Evolutionary conservation across 2,329 filamentous ascomycete genomes (phyloP).

Genomic region (Sporothrix curviconia): DNA sequence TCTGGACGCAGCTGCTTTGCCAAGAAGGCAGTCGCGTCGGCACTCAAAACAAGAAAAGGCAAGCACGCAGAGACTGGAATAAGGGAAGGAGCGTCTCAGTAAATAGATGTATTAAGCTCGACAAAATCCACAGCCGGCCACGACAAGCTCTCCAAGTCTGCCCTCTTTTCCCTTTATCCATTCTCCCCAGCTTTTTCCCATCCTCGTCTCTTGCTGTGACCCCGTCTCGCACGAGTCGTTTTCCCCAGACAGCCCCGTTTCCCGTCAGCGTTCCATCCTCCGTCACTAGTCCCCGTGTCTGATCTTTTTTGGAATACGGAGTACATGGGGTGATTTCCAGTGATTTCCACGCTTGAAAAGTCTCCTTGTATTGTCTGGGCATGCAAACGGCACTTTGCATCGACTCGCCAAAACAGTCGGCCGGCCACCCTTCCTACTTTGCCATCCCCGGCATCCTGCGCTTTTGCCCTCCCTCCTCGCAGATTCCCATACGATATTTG

Average conservation of each 20-base stretch:
- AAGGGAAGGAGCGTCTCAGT: too few species aligned
- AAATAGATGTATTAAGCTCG: too few species aligned
- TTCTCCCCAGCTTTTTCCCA: not conserved
- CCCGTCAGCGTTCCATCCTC: constrained; percentile 3
- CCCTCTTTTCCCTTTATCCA: not conserved
- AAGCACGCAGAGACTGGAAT: too few species aligned
- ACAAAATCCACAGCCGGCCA: too few species aligned
- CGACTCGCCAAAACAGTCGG: too few species aligned
- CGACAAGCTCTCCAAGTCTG: too few species aligned
- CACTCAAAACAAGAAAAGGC: too few species aligned
- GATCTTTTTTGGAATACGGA: too few species aligned
- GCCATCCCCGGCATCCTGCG: not conserved
- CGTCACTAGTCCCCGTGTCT: not conserved
- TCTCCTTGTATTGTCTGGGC: not conserved
- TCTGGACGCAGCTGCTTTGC: too few species aligned
- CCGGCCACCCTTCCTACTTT: too few species aligned
- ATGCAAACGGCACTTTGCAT: too few species aligned
- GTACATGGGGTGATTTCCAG: not conserved
- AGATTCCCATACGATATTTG: not conserved
- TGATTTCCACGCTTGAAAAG: not conserved
- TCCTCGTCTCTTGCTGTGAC: not conserved
- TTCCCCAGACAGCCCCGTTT: not conserved
- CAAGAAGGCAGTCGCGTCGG: too few species aligned
- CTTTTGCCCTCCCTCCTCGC: not conserved
- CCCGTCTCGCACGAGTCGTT: not conserved